phyloP scores from a whole-genome alignment of 106 monocot genomes.

The Dendrobium huoshanense region DNA sequence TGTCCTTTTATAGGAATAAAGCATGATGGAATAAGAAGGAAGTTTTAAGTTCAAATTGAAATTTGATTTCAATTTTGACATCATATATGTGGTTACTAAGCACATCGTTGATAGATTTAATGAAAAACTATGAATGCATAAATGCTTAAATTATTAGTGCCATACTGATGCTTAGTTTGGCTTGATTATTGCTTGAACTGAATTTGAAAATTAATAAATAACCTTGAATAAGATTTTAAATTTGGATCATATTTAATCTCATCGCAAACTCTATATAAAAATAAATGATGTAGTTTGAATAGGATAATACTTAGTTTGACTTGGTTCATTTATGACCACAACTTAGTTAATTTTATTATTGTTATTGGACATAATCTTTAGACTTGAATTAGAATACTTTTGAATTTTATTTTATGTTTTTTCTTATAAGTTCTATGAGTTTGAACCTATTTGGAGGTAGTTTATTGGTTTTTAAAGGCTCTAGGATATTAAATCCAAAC shows the following conservation, averaged over 20 bases:
- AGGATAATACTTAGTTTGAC: too few relatives aligned
- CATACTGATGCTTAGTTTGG: neutral
- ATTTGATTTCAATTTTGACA: neutral
- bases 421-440: neutral
- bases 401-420: neutral
- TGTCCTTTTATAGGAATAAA: neutral
- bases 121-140: too few relatives aligned
- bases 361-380: neutral
- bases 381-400: neutral
- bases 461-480: neutral
- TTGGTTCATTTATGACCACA: too few relatives aligned
- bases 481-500: neutral
- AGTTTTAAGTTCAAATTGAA: neutral
- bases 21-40: neutral
- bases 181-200: neutral
- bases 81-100: neutral
- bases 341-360: neutral
- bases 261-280: too few relatives aligned
- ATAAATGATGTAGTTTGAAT: neutral
- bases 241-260: neutral
- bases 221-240: neutral
- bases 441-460: neutral
- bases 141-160: too few relatives aligned
- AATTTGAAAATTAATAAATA: neutral
- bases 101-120: neutral